Percentiles rank a stretch among this genome's conserved stretches.
Evolutionary conservation across 495 filamentous ascomycete genomes (phyloP).

Genomic region (Penicillium ochrochloron): DNA sequence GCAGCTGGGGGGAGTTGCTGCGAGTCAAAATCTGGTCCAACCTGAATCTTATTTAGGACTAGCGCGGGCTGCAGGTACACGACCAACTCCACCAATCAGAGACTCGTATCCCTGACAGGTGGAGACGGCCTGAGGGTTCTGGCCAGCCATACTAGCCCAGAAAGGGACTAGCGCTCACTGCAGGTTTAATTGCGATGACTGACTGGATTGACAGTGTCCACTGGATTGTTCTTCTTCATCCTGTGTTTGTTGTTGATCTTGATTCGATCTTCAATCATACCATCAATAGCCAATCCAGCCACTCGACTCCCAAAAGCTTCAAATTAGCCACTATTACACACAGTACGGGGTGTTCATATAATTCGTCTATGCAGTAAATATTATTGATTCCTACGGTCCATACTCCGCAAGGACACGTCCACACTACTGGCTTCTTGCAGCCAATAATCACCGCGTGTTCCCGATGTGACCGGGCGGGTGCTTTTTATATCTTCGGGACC

Average conservation of each 20-base stretch:
- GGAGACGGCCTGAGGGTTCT: constrained; percentile 12
- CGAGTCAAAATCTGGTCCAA: constrained; percentile 2
- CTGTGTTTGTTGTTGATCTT: not conserved
- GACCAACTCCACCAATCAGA: constrained; percentile 14
- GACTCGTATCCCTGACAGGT: constrained; percentile 8
- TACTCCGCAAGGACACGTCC: constrained; percentile 6
- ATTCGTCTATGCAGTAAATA: not conserved
- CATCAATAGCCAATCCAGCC: not conserved
- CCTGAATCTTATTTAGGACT: not conserved
- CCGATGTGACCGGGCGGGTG: not conserved
- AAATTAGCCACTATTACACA: not conserved
- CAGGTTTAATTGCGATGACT: constrained; percentile 18
- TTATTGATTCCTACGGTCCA: not conserved
- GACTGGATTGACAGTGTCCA: not conserved
- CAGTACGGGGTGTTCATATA: not conserved
- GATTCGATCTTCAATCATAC: not conserved
- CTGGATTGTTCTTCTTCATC: not conserved
- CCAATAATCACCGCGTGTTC: not conserved
- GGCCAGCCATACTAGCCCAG: constrained; percentile 3
- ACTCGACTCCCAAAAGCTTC: not conserved
- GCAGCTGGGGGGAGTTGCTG: not conserved
- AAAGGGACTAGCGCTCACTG: constrained; percentile 12
- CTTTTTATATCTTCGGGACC: constrained; percentile 9
- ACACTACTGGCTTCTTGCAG: constrained; percentile 8
- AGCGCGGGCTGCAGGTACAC: constrained; percentile 30